A percentile compares a stretch with the other conserved stretches of the same genome.
Conservation (phyloP, 306 rosid species). For the Calophaca sinica region DNA sequence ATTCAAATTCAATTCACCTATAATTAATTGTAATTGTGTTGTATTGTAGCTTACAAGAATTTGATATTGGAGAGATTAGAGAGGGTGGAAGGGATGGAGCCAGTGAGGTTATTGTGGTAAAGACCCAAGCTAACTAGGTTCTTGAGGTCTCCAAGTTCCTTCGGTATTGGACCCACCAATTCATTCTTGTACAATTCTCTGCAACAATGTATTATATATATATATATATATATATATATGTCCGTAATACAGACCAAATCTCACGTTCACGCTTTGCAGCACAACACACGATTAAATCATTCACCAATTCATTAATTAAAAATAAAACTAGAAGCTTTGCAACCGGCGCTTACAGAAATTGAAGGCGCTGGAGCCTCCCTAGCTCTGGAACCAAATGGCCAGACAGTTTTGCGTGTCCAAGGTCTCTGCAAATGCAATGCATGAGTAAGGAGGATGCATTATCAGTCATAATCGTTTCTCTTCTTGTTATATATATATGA, state of each 20-base stretch:
- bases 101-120: conserved; percentile 75
- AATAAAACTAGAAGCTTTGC: too few relatives aligned
- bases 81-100: conserved; percentile 67
- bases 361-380: conserved; percentile 77
- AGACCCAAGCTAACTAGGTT: conserved; percentile 85
- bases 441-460: background rate
- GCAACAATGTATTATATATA: background rate
- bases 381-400: conserved; percentile 77
- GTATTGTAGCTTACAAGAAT: conserved; percentile 62
- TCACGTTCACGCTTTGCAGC: too few relatives aligned
- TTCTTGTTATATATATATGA: too few relatives aligned
- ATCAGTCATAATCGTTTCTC: too few relatives aligned
- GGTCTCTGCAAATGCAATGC: conserved; percentile 62
- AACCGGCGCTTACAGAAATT: conserved; percentile 65
- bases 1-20: too few relatives aligned
- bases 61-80: conserved; percentile 78
- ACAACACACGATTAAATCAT: too few relatives aligned
- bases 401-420: conserved; percentile 82
- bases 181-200: conserved; percentile 83
- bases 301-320: too few relatives aligned
- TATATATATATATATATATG: too few relatives aligned
- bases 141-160: conserved; percentile 71
- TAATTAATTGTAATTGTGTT: too few relatives aligned
- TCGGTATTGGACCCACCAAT: conserved; percentile 74
- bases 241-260: too few relatives aligned